These are phyloP conservation scores for Botryobasidium botryosum DNA, from an alignment of 768 basidiomycete species.

Conservation along the genomic window DNA sequence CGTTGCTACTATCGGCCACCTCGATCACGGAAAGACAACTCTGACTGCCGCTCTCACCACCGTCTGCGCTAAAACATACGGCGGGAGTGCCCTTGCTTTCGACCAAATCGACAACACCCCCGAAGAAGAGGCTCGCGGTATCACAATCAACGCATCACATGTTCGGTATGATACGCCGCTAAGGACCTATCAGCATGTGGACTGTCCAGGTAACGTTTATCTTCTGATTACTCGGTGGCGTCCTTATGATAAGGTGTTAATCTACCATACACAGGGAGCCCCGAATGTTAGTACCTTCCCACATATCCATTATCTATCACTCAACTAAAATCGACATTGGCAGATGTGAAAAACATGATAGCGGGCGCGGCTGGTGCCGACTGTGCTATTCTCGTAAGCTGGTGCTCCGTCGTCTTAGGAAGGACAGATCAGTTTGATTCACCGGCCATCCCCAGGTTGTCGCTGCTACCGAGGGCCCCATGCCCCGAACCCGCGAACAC, in stretches of 20 bases:
- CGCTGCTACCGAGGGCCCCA: constrained; percentile 96
- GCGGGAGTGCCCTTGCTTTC: constrained; percentile 84
- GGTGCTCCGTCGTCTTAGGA: no score
- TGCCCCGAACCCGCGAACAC: constrained; percentile 99
- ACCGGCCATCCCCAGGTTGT: no score
- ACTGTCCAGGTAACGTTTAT: constrained; percentile 53
- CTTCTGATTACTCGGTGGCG: constrained; percentile 8
- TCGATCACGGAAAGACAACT: constrained; percentile 98
- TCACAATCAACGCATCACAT: constrained; percentile 97
- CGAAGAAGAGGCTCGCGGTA: constrained; percentile 98
- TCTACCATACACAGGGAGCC: constrained; percentile 40
- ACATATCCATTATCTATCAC: not conserved
- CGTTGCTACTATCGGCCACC: constrained; percentile 90
- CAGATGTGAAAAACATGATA: constrained; percentile 97
- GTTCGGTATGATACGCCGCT: constrained; percentile 89
- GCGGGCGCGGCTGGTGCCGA: constrained; percentile 98
- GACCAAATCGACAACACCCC: constrained; percentile 97
- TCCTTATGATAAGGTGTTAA: not conserved
- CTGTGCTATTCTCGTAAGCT: constrained; percentile 81
- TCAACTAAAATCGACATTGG: not conserved
- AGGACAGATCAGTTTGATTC: no score
- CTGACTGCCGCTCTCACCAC: constrained; percentile 93
- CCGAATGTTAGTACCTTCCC: constrained; percentile 71
- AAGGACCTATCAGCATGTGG: constrained; percentile 94
- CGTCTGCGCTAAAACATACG: constrained; percentile 61